Base-by-base conservation (phyloP, 805 yeast species). In the Metschnikowia arizonensis region DNA sequence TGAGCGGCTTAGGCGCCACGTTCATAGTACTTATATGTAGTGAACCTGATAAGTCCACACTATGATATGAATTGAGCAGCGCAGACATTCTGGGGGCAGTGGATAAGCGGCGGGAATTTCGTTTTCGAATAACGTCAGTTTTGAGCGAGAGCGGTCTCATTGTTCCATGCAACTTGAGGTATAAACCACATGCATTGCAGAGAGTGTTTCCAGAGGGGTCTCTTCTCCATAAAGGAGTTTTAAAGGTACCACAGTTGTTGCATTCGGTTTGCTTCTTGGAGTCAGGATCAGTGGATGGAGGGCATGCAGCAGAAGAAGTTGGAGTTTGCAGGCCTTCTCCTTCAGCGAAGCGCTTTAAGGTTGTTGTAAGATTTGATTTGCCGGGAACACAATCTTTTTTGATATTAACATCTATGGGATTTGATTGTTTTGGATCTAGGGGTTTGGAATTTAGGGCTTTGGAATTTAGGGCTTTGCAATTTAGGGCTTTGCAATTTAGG, bases 141-240 rank as follows among this genome's bases (percentile, higher is more conserved):
- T 78, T 78, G 45, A 78, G 63, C 19, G 82, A 74, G 19, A 80
- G 62, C 1, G 85, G 85, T 42, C 85, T 62, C 58, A 78, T 77
- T 2, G 83, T 77, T 14, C 85, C 85, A 54, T 80, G 85, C 15
- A 80, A 61, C 54, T 79, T 79, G 44, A 74, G 70, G 55, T 79
- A 80, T 18, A 80, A 63, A 0, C 85, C 85, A 64, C 85, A 80
- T 0, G 85, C 85, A 56, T 80, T 80, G 57, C 85, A 80, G 4
- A 80, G 64, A 2, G 84, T 78, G 49, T 78, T 76, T 1, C 85
- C 85, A 23, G 62, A 68, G 5, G 81, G 74, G 55, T 79, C 82
- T 55, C 78, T 71, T 36, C 85, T 63, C 85, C 85, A 80, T 19
- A 80, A 64, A 1, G 85, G 85, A 0, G 85, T 80, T 47, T 78